Evolutionary conservation across 176 grass and related monocot species (phyloP).

Genomic region (Oryza rufipogon): DNA sequence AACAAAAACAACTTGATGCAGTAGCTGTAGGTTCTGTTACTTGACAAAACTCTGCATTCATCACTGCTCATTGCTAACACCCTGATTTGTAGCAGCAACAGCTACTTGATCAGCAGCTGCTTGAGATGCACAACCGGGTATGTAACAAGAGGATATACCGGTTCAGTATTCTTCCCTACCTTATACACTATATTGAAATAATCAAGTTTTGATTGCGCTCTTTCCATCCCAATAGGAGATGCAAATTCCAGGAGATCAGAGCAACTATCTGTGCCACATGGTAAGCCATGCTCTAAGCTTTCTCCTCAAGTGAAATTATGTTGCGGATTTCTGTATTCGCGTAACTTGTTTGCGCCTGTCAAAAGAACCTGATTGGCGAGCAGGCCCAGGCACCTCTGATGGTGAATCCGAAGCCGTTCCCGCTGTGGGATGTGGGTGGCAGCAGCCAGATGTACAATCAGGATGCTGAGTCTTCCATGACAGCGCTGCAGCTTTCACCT

Average conservation of each 20-base stretch:
- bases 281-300: constrained; percentile 20
- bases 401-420: constrained; percentile 41
- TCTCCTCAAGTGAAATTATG: background rate
- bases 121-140: constrained; percentile 62
- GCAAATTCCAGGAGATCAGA: constrained; percentile 44
- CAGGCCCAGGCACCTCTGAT: constrained; percentile 19
- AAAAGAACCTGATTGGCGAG: constrained; percentile 32
- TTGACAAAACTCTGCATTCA: background rate
- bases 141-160: background rate
- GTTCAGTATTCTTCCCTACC: background rate
- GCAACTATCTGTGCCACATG: constrained; percentile 53
- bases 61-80: background rate
- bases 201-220: background rate
- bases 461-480: constrained; percentile 44
- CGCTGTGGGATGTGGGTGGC: constrained; percentile 37
- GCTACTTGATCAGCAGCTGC: constrained; percentile 60
- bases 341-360: constrained; percentile 8
- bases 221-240: constrained; percentile 36
- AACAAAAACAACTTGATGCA: background rate
- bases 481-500: constrained; percentile 47
- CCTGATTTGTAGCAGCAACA: constrained; percentile 48
- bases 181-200: background rate
- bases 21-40: background rate
- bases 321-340: background rate
- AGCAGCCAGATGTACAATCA: constrained; percentile 21